Percentiles rank a stretch among this genome's conserved stretches.
Conservation (phyloP, 306 rosid species). For the Bauhinia variegata region DNA sequence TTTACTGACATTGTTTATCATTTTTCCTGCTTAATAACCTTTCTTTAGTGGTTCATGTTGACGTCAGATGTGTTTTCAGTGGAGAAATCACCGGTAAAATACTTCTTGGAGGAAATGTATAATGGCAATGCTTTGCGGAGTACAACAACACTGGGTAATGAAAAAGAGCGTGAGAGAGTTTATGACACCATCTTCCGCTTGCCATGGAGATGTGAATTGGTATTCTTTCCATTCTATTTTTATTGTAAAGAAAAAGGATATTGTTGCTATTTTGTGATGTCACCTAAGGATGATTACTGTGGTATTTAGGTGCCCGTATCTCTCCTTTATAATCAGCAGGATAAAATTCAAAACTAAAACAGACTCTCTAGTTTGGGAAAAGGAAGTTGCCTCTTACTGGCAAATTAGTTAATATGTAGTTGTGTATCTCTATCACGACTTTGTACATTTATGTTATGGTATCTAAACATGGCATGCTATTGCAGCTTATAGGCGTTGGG, state of each 20-base stretch:
- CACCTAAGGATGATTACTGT: constrained; percentile 24
- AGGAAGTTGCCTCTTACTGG: constrained; percentile 15
- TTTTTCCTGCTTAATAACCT: constrained; percentile 20
- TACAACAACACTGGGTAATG: constrained; percentile 85
- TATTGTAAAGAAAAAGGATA: constrained; percentile 12
- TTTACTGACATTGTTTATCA: background rate
- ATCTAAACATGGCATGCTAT: constrained; percentile 43
- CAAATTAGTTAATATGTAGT: constrained; percentile 27
- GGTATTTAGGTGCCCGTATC: constrained; percentile 20
- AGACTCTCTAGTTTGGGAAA: background rate
- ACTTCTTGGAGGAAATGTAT: constrained; percentile 85
- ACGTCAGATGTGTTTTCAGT: constrained; percentile 60
- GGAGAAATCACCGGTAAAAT: constrained; percentile 70
- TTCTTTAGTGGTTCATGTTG: constrained; percentile 32
- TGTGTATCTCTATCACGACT: constrained; percentile 30
- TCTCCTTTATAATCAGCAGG: constrained; percentile 22
- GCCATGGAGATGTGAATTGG: constrained; percentile 99
- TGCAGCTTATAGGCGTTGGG: constrained; percentile 98
- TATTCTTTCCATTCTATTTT: constrained; percentile 47
- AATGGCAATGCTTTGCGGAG: constrained; percentile 84
- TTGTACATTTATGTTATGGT: constrained; percentile 33
- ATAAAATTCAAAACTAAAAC: background rate
- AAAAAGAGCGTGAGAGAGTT: constrained; percentile 90
- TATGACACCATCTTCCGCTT: constrained; percentile 94
- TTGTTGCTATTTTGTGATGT: constrained; percentile 35